Evolutionary conservation across 31 red algal species (phyloP).

Genomic region (Bonnemaisonia californica): DNA sequence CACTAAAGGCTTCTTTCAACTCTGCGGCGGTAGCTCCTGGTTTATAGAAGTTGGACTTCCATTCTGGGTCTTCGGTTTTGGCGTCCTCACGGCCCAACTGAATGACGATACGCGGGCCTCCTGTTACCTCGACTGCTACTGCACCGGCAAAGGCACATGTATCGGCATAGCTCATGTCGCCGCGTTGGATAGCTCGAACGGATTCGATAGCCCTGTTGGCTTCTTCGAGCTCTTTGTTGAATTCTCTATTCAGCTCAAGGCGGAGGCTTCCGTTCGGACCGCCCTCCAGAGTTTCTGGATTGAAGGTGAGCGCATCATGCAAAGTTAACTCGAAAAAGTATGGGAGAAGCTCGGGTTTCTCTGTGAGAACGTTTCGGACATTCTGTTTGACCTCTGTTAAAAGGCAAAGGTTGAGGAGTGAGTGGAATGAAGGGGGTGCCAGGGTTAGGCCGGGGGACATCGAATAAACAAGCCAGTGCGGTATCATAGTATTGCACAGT

Average conservation of each 20-base stretch:
- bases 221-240: slow-evolving; percentile 48
- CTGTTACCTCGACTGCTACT: slow-evolving; percentile 86
- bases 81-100: slow-evolving; percentile 95
- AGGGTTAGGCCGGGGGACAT: too few species aligned
- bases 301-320: slow-evolving; percentile 88
- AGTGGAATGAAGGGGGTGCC: too few species aligned
- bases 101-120: slow-evolving; percentile 86
- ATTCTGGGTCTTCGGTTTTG: slow-evolving; percentile 44
- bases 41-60: slow-evolving; percentile 35
- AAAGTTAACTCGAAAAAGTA: slow-evolving; percentile 76
- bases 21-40: slow-evolving; percentile 59
- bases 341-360: slow-evolving; percentile 76
- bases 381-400: slow-evolving; percentile 85
- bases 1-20: slow-evolving; percentile 39
- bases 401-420: not conserved
- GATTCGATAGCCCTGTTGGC: slow-evolving; percentile 67
- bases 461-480: too few species aligned
- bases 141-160: slow-evolving; percentile 92
- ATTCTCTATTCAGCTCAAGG: slow-evolving; percentile 61
- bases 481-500: too few species aligned
- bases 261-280: slow-evolving; percentile 88
- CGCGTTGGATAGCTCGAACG: slow-evolving; percentile 51
- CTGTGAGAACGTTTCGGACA: slow-evolving; percentile 75
- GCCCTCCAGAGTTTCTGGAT: slow-evolving; percentile 69
- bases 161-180: slow-evolving; percentile 90